Evolutionary conservation across 2,329 filamentous ascomycete genomes (phyloP), one percentile per base, ranked within the genome.

Genomic region (Apiospora saccharicola): DNA sequence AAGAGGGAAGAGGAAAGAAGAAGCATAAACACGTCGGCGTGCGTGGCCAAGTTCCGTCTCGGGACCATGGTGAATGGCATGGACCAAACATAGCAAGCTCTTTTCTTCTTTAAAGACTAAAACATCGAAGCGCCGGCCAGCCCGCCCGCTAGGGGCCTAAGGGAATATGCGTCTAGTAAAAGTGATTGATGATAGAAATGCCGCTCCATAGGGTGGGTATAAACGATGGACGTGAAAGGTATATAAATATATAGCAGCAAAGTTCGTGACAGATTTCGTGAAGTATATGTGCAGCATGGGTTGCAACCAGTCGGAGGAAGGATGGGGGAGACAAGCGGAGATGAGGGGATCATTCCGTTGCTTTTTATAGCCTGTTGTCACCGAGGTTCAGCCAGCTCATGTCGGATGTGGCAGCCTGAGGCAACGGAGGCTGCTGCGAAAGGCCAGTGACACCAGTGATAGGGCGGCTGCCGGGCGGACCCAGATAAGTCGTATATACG

Each of bases 371-470:
- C 47, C 71, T 73, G 34, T 78, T 75, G 51, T 79, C 88, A 67
- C 90, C 91, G 24, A 95, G 85, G 78, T 95, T 94, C 75, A 95
- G 83, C 93, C 93, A 95, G 82, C 92, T 94, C 91, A 95, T 93
- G 80, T 95, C 93, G 69, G 87, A 86, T 8, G 84, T 84, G 37
- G 85, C 80, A 68, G 88, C 85, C 81, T 83, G 86, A 30, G 83
- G 81, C 43, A 89, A 83, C 76, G 88, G 87, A 24, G 86, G 86
- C 75, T 88, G 86, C 70, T 81, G 82, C 78, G 84, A 87, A 72
- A 86, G 79, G 61, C 80, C 83, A n/a, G 77, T 79, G 8, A 78
- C 77, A 72, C 80, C 83, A 24, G 77, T 79, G 10, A 78, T 77
- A 72, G 76, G 77, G 70, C 76, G 77, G 71, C 71, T 79, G 26